Percentiles rank a stretch among this genome's conserved stretches.
Conservation (phyloP, 139 green algal genomes). For the Edaphochlamys debaryana region DNA sequence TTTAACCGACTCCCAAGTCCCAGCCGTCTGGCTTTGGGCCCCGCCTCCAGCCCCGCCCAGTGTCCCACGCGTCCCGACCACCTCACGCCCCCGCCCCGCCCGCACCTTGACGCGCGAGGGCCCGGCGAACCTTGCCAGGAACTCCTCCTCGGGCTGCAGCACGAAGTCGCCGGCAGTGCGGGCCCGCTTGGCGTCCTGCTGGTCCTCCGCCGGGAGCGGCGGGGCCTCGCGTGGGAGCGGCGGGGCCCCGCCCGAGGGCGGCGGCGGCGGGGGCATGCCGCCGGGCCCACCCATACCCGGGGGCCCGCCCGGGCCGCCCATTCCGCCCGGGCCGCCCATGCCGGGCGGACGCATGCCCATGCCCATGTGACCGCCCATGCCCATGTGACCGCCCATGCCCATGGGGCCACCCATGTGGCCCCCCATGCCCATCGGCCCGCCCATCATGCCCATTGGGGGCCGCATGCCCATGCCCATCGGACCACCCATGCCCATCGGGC, state of each 20-base stretch:
- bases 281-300: too few species aligned
- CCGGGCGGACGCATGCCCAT: not conserved
- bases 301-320: constrained; percentile 16
- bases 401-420: constrained; percentile 26
- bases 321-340: constrained; percentile 26
- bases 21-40: too few species aligned
- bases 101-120: constrained; percentile 28
- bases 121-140: constrained; percentile 61
- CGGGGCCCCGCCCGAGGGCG: not conserved
- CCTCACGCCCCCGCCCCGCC: too few species aligned
- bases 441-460: constrained; percentile 15
- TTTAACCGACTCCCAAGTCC: too few species aligned
- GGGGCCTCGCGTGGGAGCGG: constrained; percentile 48
- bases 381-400: not conserved
- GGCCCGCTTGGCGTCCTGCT: constrained; percentile 68
- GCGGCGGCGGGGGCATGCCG: constrained; percentile 10
- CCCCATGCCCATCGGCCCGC: constrained; percentile 25
- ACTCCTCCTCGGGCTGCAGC: constrained; percentile 84
- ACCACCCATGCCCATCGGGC: constrained; percentile 22
- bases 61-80: too few species aligned
- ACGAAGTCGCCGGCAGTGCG: constrained; percentile 71
- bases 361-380: not conserved
- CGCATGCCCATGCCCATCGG: not conserved
- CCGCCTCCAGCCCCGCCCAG: too few species aligned
- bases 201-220: constrained; percentile 57